Evolutionary conservation across 2,329 filamentous ascomycete genomes (phyloP), one percentile per base, ranked within the genome.

Genomic region (Epicoccum nigrum): DNA sequence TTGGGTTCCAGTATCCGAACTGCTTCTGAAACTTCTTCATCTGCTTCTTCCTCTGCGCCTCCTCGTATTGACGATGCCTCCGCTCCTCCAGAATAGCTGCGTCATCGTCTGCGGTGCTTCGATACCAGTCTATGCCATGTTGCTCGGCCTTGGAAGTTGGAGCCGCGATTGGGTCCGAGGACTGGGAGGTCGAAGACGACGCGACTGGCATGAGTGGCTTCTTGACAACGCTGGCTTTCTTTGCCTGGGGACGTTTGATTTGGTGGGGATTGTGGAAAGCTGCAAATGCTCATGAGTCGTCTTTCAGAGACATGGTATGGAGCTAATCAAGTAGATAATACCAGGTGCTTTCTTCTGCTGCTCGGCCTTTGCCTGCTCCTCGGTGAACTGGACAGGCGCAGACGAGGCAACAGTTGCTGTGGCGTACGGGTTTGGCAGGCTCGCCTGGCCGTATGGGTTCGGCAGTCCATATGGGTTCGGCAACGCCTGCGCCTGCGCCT

Each of bases 101-200:
- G 64, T 91, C 91, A 48, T 96, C 90, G 60, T 96, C 90, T n/a
- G 91, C 88, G 40, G 84, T 86, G 1, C 84, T 84, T 89, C 92
- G 96, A 73, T 96, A 70, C 39, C 59, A 69, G 37, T 68, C 61
- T 52, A 67, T 59, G 17, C 57, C 57, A 51, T 61, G 60, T 41
- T 63, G 62, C 43, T 67, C 59, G 20, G 54, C 13, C 8, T 44
- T 47, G 20, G 54, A 37, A 25, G 52, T 28, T 13, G 51, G 40
- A 23, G 54, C 43, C 19, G 65, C 45, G 4, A 54, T 50, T 4
- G 58, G 48, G 27, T 54, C 60, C 33, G 63, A 54, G 21, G 56
- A 53, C 33, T 11, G 39, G 25, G 51, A 13, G 16, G 52, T 43
- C 25, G 47, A 52, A n/a, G 62, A 51, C 32, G 56, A 48, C 11